A percentile compares a stretch with the other conserved stretches of the same genome.
Evolutionary conservation across 257 asterid genomes (phyloP).

Genomic region (Nicotiana sylvestris): DNA sequence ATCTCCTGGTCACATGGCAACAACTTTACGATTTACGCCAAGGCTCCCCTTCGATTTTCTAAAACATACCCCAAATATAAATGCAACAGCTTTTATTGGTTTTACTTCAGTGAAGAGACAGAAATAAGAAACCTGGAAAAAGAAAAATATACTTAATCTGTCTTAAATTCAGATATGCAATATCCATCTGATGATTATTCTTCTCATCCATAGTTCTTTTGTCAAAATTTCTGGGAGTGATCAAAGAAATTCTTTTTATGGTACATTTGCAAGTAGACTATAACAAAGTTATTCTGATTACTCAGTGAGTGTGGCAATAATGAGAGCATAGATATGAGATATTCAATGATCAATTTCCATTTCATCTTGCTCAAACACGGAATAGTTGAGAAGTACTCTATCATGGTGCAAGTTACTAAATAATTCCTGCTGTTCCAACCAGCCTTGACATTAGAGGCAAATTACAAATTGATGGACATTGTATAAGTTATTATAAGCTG

Average conservation of each 20-base stretch:
- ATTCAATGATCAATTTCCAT: not conserved
- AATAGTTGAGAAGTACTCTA: constrained; percentile 1
- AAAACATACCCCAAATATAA: not conserved
- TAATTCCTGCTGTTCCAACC: not conserved
- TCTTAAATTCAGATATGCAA: not conserved
- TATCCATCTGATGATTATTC: not conserved
- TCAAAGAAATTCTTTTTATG: too few relatives aligned
- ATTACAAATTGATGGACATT: not conserved
- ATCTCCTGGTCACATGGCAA: too few relatives aligned
- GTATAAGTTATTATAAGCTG: not conserved
- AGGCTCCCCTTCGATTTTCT: too few relatives aligned
- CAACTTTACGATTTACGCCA: too few relatives aligned
- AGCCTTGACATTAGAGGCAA: not conserved
- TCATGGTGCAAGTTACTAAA: not conserved
- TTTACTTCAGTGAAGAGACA: not conserved
- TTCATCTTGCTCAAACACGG: not conserved
- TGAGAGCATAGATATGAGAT: not conserved
- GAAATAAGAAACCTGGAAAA: not conserved
- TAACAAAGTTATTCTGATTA: not conserved
- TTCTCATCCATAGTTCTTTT: not conserved
- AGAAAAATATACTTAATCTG: not conserved
- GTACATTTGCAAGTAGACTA: not conserved
- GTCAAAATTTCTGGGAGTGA: not conserved
- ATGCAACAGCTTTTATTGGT: not conserved
- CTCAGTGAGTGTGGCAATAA: not conserved